Evolutionary conservation across 805 yeast species (phyloP).

Genomic region (Starmerella sp.): DNA sequence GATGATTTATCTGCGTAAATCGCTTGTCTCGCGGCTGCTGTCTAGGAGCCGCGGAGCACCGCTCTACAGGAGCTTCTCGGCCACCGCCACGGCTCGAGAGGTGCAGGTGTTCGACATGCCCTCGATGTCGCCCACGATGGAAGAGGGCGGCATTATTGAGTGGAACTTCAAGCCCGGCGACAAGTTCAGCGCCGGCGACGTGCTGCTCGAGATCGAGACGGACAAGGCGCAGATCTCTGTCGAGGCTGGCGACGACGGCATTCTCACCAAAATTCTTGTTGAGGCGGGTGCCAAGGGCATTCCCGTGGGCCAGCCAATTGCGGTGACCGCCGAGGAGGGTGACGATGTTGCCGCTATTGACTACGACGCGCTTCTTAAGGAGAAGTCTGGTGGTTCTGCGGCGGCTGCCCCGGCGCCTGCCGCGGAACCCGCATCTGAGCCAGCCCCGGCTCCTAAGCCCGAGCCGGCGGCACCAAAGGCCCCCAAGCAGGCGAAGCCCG

Average conservation of each 20-base stretch:
- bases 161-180: slow-evolving; percentile 82
- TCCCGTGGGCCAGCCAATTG: slow-evolving; percentile 83
- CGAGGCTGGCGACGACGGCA: slow-evolving; percentile 91
- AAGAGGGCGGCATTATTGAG: slow-evolving; percentile 78
- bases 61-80: slow-evolving; percentile 1
- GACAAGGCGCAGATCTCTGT: slow-evolving; percentile 97
- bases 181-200: slow-evolving; percentile 73
- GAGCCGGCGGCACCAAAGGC: slow-evolving; percentile 12
- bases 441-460: slow-evolving; percentile 3
- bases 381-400: slow-evolving; percentile 11
- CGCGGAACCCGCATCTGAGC: background rate
- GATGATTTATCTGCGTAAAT: background rate
- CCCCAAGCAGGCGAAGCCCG: slow-evolving; percentile 8
- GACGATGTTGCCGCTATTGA: slow-evolving; percentile 64
- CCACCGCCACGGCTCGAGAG: slow-evolving; percentile 5
- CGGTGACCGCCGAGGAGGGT: slow-evolving; percentile 73
- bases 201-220: slow-evolving; percentile 93
- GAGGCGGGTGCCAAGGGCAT: slow-evolving; percentile 69
- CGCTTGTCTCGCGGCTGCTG: background rate
- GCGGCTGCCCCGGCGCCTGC: slow-evolving; percentile 13
- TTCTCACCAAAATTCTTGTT: slow-evolving; percentile 59
- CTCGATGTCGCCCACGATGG: slow-evolving; percentile 99
- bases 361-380: slow-evolving; percentile 37
- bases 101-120: slow-evolving; percentile 64
- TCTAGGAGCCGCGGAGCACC: background rate